These are phyloP conservation scores for Populus hybrid DNA, from an alignment of 441 rosid species.

Conservation along the genomic window DNA sequence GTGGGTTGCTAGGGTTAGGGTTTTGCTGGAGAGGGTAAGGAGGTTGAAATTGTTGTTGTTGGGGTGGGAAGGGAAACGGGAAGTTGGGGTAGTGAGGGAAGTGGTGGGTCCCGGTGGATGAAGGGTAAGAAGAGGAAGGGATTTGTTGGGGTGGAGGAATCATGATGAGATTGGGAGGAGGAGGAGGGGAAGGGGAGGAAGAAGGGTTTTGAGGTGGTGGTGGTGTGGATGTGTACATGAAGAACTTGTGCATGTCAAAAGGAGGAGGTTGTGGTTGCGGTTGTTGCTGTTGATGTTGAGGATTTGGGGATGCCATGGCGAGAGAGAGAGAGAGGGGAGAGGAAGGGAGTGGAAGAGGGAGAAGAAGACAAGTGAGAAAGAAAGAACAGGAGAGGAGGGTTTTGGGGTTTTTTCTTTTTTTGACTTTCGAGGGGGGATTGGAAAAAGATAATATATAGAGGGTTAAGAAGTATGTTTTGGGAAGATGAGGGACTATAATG, in stretches of 20 bases:
- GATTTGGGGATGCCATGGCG: not conserved
- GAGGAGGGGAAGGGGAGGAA: conserved; percentile 20
- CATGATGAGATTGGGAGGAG: conserved; percentile 19
- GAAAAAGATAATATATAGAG: not conserved
- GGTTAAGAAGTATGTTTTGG: not conserved
- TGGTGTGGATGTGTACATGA: conserved; percentile 36
- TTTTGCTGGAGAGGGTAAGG: not conserved
- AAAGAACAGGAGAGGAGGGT: not conserved
- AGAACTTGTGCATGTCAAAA: conserved; percentile 1
- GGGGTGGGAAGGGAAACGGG: not conserved
- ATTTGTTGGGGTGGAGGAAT: conserved; percentile 40
- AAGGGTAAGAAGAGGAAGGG: conserved; percentile 55
- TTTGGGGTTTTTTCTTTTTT: too few species aligned
- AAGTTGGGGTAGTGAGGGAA: conserved; percentile 4
- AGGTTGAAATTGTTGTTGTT: too few species aligned
- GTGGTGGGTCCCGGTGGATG: conserved; percentile 19
- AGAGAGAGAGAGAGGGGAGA: too few species aligned
- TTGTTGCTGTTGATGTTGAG: not conserved
- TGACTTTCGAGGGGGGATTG: not conserved
- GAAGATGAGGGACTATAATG: not conserved
- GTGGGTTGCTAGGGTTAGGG: not conserved
- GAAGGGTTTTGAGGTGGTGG: conserved; percentile 12
- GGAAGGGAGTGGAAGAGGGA: not conserved
- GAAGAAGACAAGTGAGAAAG: not conserved
- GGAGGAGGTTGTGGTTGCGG: not conserved